Evolutionary conservation across 306 rosid genomes (phyloP).

Genomic region (Fragaria nilgerrensis): DNA sequence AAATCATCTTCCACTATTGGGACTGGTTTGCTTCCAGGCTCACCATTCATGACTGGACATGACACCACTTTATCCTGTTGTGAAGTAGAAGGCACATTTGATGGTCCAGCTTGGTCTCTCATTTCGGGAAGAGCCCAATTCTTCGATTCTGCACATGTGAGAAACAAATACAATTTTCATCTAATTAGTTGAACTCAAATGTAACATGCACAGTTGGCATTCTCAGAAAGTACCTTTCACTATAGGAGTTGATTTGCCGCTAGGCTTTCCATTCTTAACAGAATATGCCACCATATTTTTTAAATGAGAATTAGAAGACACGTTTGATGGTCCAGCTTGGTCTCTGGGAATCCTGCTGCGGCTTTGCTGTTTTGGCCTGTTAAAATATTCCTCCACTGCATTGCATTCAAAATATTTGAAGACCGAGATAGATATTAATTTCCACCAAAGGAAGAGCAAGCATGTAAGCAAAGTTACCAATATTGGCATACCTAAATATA

Average conservation of each 20-base stretch:
- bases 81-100: conserved; percentile 12
- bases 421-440: background rate
- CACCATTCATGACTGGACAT: background rate
- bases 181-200: background rate
- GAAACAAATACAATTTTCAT: background rate
- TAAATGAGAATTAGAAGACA: conserved; percentile 16
- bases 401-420: conserved; percentile 25
- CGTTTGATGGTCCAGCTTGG: background rate
- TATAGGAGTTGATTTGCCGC: background rate
- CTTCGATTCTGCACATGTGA: background rate
- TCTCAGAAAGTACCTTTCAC: conserved; percentile 22
- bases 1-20: conserved; percentile 17
- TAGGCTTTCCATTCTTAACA: background rate
- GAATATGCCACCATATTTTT: background rate
- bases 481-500: no score
- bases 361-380: conserved; percentile 25
- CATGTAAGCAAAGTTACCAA: background rate
- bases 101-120: background rate
- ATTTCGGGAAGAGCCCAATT: background rate
- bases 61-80: background rate
- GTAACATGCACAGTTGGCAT: background rate
- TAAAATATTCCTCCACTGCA: conserved; percentile 56
- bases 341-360: conserved; percentile 8
- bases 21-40: background rate
- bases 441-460: background rate